Evolutionary conservation across 257 asterid genomes (phyloP).

Genomic region (Solanum rostratum): DNA sequence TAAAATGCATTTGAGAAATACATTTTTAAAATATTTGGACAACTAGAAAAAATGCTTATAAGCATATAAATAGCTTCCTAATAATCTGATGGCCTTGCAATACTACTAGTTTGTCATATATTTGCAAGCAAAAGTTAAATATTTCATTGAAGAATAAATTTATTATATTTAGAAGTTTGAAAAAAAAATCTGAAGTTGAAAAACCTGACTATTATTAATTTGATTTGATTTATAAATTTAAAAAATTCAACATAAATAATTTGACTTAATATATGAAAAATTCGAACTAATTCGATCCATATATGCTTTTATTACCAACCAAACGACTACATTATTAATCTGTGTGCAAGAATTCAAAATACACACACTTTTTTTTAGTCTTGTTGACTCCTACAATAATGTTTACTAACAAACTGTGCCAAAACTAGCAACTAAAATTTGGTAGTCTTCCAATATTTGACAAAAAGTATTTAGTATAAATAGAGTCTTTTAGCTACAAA

Average conservation of each 20-base stretch:
- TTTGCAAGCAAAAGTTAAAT: too few species aligned
- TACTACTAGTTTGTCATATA: not conserved
- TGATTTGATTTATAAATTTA: not conserved
- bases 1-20: too few species aligned
- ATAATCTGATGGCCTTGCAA: not conserved
- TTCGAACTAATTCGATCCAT: not conserved
- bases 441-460: not conserved
- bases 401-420: not conserved
- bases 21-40: too few species aligned
- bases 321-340: not conserved
- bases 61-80: too few species aligned
- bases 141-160: too few species aligned
- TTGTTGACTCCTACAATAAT: not conserved
- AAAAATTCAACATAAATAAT: not conserved
- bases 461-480: not conserved
- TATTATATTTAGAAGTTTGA: too few species aligned
- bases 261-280: not conserved
- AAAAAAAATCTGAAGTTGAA: not conserved
- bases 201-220: rapidly evolving
- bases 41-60: too few species aligned
- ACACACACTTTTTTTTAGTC: not conserved
- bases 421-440: not conserved
- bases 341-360: not conserved
- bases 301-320: rapidly evolving
- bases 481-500: not conserved